These are phyloP conservation scores for Botrytis paeoniae DNA, from an alignment of 2,329 filamentous ascomycete species.

Conservation along the genomic window DNA sequence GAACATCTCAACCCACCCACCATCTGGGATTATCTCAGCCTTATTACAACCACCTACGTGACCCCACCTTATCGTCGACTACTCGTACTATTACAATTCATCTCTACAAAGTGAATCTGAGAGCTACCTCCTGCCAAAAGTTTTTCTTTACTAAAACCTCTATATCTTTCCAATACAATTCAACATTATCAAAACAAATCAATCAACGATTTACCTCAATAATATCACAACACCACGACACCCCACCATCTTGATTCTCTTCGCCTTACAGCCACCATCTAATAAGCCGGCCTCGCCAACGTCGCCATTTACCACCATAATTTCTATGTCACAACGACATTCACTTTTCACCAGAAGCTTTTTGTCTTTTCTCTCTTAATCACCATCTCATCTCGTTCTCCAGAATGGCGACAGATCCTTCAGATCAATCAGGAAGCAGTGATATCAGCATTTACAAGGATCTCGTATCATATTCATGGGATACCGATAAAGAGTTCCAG, in stretches of 20 bases:
- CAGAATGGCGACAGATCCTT: not conserved
- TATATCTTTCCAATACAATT: not conserved
- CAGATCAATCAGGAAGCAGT: not conserved
- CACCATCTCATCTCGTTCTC: not conserved
- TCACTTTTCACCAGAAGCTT: not conserved
- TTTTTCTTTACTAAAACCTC: not conserved
- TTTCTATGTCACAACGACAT: not conserved
- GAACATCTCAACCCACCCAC: not conserved
- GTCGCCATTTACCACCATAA: not conserved
- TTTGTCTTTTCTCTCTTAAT: not conserved
- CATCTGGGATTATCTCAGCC: not conserved
- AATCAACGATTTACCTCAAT: too few relatives aligned
- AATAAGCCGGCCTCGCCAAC: not conserved
- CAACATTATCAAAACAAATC: not conserved
- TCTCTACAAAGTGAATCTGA: not conserved
- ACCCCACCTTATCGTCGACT: not conserved
- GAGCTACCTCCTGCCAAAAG: not conserved
- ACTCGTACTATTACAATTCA: not conserved
- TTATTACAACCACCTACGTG: not conserved
- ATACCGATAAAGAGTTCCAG: conserved; percentile 65
- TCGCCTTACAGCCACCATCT: not conserved
- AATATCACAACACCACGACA: not conserved
- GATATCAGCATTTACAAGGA: conserved; percentile 50
- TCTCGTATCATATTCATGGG: conserved; percentile 66
- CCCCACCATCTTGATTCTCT: not conserved